Percentiles rank a stretch among this genome's conserved stretches.
These are phyloP conservation scores for Solanum gracilifrons DNA, from an alignment of 257 asterid species.

Conservation along the genomic window DNA sequence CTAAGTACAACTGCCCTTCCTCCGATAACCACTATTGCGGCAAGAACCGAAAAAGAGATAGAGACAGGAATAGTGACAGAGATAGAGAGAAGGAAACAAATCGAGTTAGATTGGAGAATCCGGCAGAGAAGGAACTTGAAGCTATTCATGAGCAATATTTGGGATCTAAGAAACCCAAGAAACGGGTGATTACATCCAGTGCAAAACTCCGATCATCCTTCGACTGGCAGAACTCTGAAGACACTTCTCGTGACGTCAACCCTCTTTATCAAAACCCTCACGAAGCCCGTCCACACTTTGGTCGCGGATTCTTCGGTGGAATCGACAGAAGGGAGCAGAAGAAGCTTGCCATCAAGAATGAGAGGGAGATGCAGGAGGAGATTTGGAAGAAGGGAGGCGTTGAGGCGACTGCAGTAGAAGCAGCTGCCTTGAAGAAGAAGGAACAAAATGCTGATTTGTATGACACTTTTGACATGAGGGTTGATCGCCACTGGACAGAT, in stretches of 20 bases:
- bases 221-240: conserved; percentile 50
- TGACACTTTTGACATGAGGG: conserved; percentile 46
- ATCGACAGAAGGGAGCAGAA: conserved; percentile 49
- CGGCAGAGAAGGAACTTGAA: conserved; percentile 28
- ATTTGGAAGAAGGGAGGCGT: conserved; percentile 35
- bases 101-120: conserved; percentile 37
- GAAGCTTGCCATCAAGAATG: conserved; percentile 33
- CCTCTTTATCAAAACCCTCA: conserved; percentile 38
- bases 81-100: conserved; percentile 16
- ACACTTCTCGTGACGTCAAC: conserved; percentile 44
- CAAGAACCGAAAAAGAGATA: background rate
- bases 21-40: conserved; percentile 7
- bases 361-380: conserved; percentile 26
- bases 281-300: conserved; percentile 32
- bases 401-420: conserved; percentile 37
- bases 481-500: conserved; percentile 46
- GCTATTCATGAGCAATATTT: conserved; percentile 28
- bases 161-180: conserved; percentile 47
- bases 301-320: conserved; percentile 43
- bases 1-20: conserved; percentile 3
- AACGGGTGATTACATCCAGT: conserved; percentile 16
- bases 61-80: conserved; percentile 2
- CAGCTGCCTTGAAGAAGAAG: conserved; percentile 38
- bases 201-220: conserved; percentile 38
- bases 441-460: conserved; percentile 40